Conservation (phyloP, 2,329 filamentous ascomycete species). For the Bipolaris zeicola region DNA sequence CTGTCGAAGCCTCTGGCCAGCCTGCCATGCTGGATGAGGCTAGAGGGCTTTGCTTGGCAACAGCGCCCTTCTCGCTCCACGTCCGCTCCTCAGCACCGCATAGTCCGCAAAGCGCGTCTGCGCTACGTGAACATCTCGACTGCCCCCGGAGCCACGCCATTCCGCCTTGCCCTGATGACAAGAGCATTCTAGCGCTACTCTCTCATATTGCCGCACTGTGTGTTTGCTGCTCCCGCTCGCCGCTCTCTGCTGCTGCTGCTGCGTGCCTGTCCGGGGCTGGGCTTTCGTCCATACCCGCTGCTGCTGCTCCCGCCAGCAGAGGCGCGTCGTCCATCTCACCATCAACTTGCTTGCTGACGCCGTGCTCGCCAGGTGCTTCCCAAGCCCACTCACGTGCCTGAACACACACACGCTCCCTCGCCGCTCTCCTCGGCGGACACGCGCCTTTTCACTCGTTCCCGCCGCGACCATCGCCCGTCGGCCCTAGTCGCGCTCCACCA, state of each 20-base stretch:
- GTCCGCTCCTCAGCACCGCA: conserved; percentile 37
- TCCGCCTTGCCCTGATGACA: conserved; percentile 38
- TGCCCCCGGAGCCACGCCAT: conserved; percentile 33
- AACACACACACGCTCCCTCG: conserved; percentile 15
- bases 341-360: conserved; percentile 40
- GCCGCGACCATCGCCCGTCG: conserved; percentile 5
- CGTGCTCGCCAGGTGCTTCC: conserved; percentile 31
- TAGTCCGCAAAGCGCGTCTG: conserved; percentile 42
- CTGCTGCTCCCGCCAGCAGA: conserved; percentile 9
- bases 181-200: conserved; percentile 31
- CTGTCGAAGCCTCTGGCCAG: conserved; percentile 16
- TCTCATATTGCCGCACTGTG: conserved; percentile 34
- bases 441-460: conserved; percentile 19
- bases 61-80: conserved; percentile 15
- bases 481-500: conserved; percentile 34
- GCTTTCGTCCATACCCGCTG: conserved; percentile 19
- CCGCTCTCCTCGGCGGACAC: conserved; percentile 5
- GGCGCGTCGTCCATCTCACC: conserved; percentile 37
- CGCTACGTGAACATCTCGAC: conserved; percentile 43
- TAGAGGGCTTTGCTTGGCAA: conserved; percentile 17
- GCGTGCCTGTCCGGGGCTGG: conserved; percentile 19
- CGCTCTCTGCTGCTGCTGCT: conserved; percentile 13
- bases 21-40: conserved; percentile 24
- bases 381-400: conserved; percentile 30
- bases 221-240: conserved; percentile 18